Evolutionary conservation across 2,329 filamentous ascomycete genomes (phyloP), one percentile per base, ranked within the genome.

Genomic region (Camillea tinctor): DNA sequence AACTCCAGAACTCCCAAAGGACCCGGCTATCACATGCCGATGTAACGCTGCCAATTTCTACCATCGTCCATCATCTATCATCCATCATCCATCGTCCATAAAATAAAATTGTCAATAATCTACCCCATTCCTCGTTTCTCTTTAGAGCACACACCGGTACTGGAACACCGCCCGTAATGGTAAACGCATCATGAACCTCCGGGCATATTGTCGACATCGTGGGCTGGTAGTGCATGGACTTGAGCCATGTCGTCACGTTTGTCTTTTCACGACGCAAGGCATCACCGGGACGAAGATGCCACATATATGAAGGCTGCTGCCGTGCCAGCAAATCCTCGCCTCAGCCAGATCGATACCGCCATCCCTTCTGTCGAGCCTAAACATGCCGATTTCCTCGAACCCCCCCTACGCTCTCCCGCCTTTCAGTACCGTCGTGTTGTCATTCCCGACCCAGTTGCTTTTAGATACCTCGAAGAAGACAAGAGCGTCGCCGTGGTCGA

Each of bases 401-500:
- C 53, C 30, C 57, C 7, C 55, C 56, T 44, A 54, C 51, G 13
- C 50, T 54, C 24, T 50, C 58, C 58, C 65, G 7, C 62, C 72
- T 21, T 69, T 73, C 66, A 66, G 23, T 74, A 78, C 51, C 80
- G 81, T 60, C 76, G 78, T 63, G 75, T 86, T 26, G 82, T 84
- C n/a, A 80, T 86, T 62, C 82, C 84, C 2, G 84, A 87, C 66
- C 84, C 84, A 19, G 78, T 86, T 54, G 82, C 84, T 8, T 82
- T 86, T 64, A 79, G 79, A 81, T 85, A 71, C 55, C 85, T 99
- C 21, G 91, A 96, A 78, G 91, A 96, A 72, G 95, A 98, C 65
- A 81, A 87, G 1, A 86, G 84, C 4, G 93, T 92, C 3, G 82
- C 81, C 2, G 87, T 97, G 7, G 81, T 97, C 64, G 86, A 93